Conservation (phyloP, 2,329 filamentous ascomycete genomes). For the Xylariaceae sp. region DNA sequence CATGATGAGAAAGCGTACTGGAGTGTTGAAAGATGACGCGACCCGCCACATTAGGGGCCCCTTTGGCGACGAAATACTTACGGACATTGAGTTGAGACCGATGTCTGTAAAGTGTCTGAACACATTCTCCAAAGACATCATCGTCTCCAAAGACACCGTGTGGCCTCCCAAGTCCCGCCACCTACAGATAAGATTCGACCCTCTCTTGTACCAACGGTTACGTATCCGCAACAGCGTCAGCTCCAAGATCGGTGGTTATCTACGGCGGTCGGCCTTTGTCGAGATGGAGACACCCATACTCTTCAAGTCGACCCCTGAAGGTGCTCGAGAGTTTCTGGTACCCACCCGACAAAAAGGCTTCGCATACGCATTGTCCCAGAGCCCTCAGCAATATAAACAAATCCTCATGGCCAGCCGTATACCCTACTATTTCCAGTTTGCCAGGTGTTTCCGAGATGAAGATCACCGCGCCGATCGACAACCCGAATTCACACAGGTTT, state of each 20-base stretch:
- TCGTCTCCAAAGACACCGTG: conserved; percentile 66
- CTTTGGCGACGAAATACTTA: too few species aligned
- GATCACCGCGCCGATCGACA: conserved; percentile 88
- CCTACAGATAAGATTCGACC: conserved; percentile 75
- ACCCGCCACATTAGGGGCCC: neutral
- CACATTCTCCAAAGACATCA: conserved; percentile 66
- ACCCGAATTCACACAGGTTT: conserved; percentile 89
- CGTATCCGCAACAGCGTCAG: conserved; percentile 59
- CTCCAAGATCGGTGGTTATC: conserved; percentile 29
- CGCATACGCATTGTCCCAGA: conserved; percentile 90
- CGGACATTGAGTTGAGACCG: conserved; percentile 48
- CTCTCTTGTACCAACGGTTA: conserved; percentile 61
- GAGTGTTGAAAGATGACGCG: too few species aligned
- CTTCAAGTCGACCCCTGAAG: conserved; percentile 97
- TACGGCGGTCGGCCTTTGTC: conserved; percentile 47
- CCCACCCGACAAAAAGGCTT: conserved; percentile 70
- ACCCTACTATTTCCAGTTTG: conserved; percentile 81
- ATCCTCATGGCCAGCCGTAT: conserved; percentile 91
- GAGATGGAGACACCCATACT: conserved; percentile 90
- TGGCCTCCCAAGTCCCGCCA: conserved; percentile 74
- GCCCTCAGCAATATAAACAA: conserved; percentile 98
- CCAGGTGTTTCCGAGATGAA: conserved; percentile 91
- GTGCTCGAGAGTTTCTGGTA: conserved; percentile 89
- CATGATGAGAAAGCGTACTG: conserved; percentile 17
- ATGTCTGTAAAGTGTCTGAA: conserved; percentile 63